Conservation (phyloP, 1,139 yeast genomes). For the Pichia norvegensis region DNA sequence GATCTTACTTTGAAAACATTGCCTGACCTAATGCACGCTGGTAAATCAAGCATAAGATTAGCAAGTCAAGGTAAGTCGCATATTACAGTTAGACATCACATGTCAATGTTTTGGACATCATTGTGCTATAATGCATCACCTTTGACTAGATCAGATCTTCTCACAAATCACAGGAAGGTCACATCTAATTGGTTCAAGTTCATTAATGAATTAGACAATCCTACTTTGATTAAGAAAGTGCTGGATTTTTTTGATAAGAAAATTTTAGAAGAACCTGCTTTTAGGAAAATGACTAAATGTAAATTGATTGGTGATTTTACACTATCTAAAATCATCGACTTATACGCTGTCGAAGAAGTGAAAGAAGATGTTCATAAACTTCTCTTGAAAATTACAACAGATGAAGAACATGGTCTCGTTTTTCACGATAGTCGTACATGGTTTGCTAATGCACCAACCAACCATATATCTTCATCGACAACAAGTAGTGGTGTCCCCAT, state of each 20-base stretch:
- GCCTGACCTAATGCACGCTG: constrained; percentile 54
- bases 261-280: constrained; percentile 52
- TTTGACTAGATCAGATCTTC: constrained; percentile 53
- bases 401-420: constrained; percentile 50
- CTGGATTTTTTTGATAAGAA: constrained; percentile 42
- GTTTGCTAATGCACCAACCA: constrained; percentile 21
- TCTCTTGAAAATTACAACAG: constrained; percentile 43
- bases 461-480: constrained; percentile 1
- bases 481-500: constrained; percentile 29
- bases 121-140: constrained; percentile 44
- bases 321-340: constrained; percentile 47
- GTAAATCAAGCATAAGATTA: constrained; percentile 38
- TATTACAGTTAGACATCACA: constrained; percentile 44
- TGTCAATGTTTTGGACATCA: constrained; percentile 54
- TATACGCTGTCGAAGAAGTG: constrained; percentile 35
- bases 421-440: constrained; percentile 57
- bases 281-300: constrained; percentile 63
- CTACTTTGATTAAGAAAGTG: constrained; percentile 34
- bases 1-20: constrained; percentile 59
- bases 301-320: constrained; percentile 75
- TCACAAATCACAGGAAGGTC: constrained; percentile 50
- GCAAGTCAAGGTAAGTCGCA: constrained; percentile 29
- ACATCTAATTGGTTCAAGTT: constrained; percentile 60
- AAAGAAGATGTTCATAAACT: constrained; percentile 38
- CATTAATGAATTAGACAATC: constrained; percentile 47